Conservation (phyloP, 116 monocot species). For the Phalaenopsis hybrid region DNA sequence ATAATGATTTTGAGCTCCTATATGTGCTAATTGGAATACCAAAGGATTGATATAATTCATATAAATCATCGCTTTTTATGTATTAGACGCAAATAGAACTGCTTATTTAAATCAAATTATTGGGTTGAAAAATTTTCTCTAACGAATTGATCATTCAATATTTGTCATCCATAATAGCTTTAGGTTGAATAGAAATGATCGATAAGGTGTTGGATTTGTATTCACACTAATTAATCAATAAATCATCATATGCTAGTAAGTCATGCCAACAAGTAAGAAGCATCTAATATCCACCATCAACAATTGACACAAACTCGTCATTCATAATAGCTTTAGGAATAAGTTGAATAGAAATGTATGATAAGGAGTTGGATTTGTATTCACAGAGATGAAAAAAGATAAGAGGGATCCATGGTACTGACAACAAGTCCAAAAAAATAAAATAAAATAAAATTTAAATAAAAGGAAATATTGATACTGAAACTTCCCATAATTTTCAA, state of each 20-base stretch:
- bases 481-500: neutral
- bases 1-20: too few species aligned
- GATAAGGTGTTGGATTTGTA: neutral
- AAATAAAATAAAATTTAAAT: neutral
- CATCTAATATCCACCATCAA: neutral
- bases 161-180: neutral
- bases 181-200: too few species aligned
- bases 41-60: too few species aligned
- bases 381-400: neutral
- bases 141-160: neutral
- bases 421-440: neutral
- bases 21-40: too few species aligned
- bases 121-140: neutral
- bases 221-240: neutral
- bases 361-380: neutral
- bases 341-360: neutral
- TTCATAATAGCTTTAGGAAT: neutral
- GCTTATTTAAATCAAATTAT: neutral
- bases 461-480: neutral
- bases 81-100: too few species aligned
- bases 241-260: neutral
- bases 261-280: neutral
- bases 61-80: too few species aligned
- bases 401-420: neutral
- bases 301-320: neutral